Evolutionary conservation across 2,329 filamentous ascomycete species (phyloP), one percentile per base, ranked within the genome.

Genomic region (Sporothrix pallida): DNA sequence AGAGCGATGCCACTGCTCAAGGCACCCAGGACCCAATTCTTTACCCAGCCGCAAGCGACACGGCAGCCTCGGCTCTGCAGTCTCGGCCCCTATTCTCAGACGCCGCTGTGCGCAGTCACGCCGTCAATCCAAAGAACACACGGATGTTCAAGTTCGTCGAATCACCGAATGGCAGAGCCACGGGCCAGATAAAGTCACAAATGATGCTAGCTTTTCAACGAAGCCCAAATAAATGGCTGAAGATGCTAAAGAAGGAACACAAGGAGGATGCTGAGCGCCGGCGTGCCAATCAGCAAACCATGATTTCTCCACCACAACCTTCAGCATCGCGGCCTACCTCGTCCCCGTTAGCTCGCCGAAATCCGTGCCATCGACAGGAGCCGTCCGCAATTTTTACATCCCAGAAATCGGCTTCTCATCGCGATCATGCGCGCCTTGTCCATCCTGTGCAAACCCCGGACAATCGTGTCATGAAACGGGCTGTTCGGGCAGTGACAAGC

Each of bases 11-110:
- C 15, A 20, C n/a, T 23, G 42, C 48, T 6, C 62, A 67, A 2
- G 62, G 62, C 13, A 26, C n/a, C 42, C 58, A 10, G 56, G 89
- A 90, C 75, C 88, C 88, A 1, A 88, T 91, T 48, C 81, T 91
- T 46, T 91, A 88, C 76, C 88, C 88, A 10, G 65, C 68, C 2
- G 72, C 62, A 48, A 9, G 42, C 42, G 62, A 67, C 62, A 67
- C 62, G 2, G 20, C 78, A 52, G 77, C 81, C 12, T 84, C 84
- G 62, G 81, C 84, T 6, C 52, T 70, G 69, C 79, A 83, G 2
- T 83, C 87, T 73, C 82, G 83, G 12, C 86, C 87, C 4, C 81
- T 90, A 23, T 90, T 90, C 76, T 83, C 86, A 56, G 77, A 37
- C 31, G 31, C 31, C 31, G 31, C 4, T 37, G 31, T 37, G 7